Evolutionary conservation across 2,329 filamentous ascomycete genomes (phyloP).

Genomic region (Ascochyta lentis): DNA sequence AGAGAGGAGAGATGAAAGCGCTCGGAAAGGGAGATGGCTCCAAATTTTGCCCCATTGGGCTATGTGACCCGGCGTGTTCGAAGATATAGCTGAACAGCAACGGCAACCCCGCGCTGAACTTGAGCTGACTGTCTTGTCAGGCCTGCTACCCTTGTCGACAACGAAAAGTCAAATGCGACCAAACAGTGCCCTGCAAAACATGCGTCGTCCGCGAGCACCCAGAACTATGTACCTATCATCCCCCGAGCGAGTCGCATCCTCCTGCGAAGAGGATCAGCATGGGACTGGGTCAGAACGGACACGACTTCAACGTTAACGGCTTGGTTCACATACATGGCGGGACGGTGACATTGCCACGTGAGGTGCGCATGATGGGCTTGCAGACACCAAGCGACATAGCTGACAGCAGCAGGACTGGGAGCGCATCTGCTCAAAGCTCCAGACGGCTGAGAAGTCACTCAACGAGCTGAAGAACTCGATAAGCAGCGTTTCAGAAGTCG

Average conservation of each 20-base stretch:
- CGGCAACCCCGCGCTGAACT: conserved; percentile 20
- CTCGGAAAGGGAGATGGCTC: conserved; percentile 3
- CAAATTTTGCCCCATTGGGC: conserved; percentile 24
- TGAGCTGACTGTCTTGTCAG: conserved; percentile 33
- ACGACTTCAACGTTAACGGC: conserved; percentile 46
- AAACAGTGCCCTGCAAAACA: conserved; percentile 56
- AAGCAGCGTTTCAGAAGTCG: conserved; percentile 46
- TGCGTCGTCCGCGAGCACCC: conserved; percentile 59
- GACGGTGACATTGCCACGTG: conserved; percentile 50
- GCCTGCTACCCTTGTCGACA: conserved; percentile 60
- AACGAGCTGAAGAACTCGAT: conserved; percentile 53
- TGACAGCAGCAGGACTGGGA: conserved; percentile 53
- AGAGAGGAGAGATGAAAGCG: neutral
- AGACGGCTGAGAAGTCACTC: conserved; percentile 56
- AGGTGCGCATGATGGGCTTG: conserved; percentile 31
- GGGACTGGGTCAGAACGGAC: conserved; percentile 43
- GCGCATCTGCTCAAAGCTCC: conserved; percentile 56
- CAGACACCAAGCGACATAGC: conserved; percentile 1
- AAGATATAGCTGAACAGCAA: conserved; percentile 3
- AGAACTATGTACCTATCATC: conserved; percentile 56
- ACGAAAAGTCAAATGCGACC: conserved; percentile 57
- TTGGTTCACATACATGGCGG: conserved; percentile 49
- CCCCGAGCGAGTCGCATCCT: conserved; percentile 49
- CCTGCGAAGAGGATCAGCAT: conserved; percentile 49
- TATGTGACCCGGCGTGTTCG: conserved; percentile 23